Evolutionary conservation across 2,329 filamentous ascomycete genomes (phyloP).

Genomic region (Pseudohalonectria lignicola): DNA sequence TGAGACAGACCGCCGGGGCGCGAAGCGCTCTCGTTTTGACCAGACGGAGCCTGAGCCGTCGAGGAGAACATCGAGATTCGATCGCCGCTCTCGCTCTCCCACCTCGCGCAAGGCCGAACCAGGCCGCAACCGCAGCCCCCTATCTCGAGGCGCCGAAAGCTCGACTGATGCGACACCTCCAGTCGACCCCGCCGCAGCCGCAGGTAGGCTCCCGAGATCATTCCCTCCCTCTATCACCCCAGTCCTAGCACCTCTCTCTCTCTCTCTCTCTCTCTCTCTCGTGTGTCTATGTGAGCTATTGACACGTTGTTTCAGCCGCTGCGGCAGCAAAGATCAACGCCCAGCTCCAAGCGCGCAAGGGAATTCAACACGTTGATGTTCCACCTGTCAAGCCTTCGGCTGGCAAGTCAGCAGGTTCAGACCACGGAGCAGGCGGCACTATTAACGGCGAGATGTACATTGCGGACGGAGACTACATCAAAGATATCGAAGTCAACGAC

Average conservation of each 20-base stretch:
- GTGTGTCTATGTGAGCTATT: no score
- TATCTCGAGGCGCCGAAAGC: no score
- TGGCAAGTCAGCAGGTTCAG: slow-evolving; percentile 27
- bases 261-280: no score
- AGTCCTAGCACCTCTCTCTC: no score
- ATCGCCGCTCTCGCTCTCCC: slow-evolving; percentile 83
- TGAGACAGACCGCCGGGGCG: slow-evolving; percentile 60
- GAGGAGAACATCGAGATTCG: slow-evolving; percentile 69
- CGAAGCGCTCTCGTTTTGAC: slow-evolving; percentile 89
- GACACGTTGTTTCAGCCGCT: slow-evolving; percentile 57
- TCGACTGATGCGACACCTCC: slow-evolving; percentile 15
- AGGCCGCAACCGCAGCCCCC: slow-evolving; percentile 70
- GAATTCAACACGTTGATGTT: slow-evolving; percentile 81
- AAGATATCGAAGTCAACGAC: slow-evolving; percentile 98
- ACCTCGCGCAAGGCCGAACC: slow-evolving; percentile 55
- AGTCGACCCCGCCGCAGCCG: slow-evolving; percentile 65
- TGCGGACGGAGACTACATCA: slow-evolving; percentile 94
- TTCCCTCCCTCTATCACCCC: no score
- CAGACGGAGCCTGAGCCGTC: slow-evolving; percentile 70
- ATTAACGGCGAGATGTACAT: slow-evolving; percentile 87
- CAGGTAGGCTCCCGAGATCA: slow-evolving; percentile 42
- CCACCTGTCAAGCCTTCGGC: slow-evolving; percentile 62
- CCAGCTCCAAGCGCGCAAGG: slow-evolving; percentile 74
- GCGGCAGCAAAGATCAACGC: slow-evolving; percentile 84
- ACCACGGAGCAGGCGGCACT: slow-evolving; percentile 13